Conservation (phyloP, 352 stramenopile species). For the Pythium plurisporium region DNA sequence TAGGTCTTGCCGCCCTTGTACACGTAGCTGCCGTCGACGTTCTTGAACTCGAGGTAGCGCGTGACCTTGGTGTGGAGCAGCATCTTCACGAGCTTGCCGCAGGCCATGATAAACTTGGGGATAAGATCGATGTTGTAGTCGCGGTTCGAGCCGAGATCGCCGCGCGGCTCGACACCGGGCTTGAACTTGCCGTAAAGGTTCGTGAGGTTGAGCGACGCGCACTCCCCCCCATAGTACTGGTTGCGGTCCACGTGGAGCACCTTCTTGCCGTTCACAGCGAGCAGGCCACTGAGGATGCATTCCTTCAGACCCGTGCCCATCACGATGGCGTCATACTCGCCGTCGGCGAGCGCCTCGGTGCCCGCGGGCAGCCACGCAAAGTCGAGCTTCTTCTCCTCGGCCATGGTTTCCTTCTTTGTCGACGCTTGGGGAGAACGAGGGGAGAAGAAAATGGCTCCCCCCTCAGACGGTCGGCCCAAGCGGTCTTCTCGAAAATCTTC, state of each 20-base stretch:
- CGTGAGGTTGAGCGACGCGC: slow-evolving; percentile 97
- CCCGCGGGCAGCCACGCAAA: slow-evolving; percentile 95
- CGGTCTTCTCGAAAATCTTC: slow-evolving; percentile 23
- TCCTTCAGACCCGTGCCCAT: slow-evolving; percentile 99
- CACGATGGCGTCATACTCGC: slow-evolving; percentile 99
- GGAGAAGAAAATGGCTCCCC: slow-evolving; percentile 7
- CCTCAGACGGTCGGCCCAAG: too few relatives aligned
- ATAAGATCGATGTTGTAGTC: slow-evolving; percentile 99
- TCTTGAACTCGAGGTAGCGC: slow-evolving; percentile 99
- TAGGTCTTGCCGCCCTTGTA: slow-evolving; percentile 95
- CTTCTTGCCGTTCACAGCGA: slow-evolving; percentile 93
- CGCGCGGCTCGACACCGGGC: slow-evolving; percentile 50
- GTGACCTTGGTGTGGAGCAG: slow-evolving; percentile 96
- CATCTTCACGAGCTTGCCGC: slow-evolving; percentile 99
- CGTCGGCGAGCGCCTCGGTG: slow-evolving; percentile 95
- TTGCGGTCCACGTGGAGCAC: slow-evolving; percentile 98
- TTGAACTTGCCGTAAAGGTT: slow-evolving; percentile 97
- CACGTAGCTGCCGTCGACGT: slow-evolving; percentile 98
- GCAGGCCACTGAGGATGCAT: slow-evolving; percentile 96
- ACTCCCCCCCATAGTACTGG: slow-evolving; percentile 97
- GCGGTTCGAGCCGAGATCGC: slow-evolving; percentile 92
- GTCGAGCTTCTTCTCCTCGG: slow-evolving; percentile 66
- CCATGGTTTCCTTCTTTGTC: slow-evolving; percentile 28
- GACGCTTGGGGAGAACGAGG: background rate
- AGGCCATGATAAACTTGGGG: slow-evolving; percentile 99